phyloP scores from a whole-genome alignment of 2,329 filamentous ascomycete species.

The Rhynchosporium graminicola region DNA sequence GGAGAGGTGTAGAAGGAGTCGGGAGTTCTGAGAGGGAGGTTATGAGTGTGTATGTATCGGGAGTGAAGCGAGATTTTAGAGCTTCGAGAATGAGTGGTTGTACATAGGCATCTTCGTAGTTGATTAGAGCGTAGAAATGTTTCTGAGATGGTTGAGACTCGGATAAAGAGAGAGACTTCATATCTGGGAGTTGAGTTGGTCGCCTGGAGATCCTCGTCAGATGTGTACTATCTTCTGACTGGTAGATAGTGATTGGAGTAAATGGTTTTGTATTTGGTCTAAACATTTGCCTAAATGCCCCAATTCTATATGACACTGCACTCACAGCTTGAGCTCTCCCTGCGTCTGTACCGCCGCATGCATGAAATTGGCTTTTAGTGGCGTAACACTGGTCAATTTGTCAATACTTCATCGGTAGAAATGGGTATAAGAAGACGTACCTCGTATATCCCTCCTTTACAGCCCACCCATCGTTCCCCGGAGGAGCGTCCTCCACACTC shows the following conservation, averaged over 20 bases:
- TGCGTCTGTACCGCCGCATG: constrained; percentile 65
- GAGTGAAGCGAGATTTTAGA: constrained; percentile 62
- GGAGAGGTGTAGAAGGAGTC: constrained; percentile 33
- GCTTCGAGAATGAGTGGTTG: constrained; percentile 80
- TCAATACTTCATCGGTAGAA: constrained; percentile 20
- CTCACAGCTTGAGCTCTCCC: constrained; percentile 83
- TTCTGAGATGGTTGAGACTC: constrained; percentile 20
- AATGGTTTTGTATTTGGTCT: constrained; percentile 36
- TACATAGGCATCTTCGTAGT: constrained; percentile 88
- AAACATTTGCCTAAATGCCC: constrained; percentile 38
- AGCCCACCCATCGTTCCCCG: constrained; percentile 91
- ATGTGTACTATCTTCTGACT: constrained; percentile 14
- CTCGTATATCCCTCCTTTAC: constrained; percentile 86
- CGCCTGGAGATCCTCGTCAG: constrained; percentile 34
- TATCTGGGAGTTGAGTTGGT: constrained; percentile 20
- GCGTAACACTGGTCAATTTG: constrained; percentile 68
- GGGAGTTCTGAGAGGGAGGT: constrained; percentile 45
- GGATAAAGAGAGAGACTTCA: constrained; percentile 28
- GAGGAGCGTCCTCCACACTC: constrained; percentile 75
- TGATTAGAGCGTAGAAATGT: constrained; percentile 68
- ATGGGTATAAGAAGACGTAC: constrained; percentile 48
- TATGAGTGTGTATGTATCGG: constrained; percentile 56
- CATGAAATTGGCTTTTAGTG: constrained; percentile 90
- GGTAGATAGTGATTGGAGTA: background rate
- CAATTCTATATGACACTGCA: constrained; percentile 46